Percentiles rank a stretch among this genome's conserved stretches.
Conservation (phyloP, 805 yeast species). For the Metschnikowia gruessii region DNA sequence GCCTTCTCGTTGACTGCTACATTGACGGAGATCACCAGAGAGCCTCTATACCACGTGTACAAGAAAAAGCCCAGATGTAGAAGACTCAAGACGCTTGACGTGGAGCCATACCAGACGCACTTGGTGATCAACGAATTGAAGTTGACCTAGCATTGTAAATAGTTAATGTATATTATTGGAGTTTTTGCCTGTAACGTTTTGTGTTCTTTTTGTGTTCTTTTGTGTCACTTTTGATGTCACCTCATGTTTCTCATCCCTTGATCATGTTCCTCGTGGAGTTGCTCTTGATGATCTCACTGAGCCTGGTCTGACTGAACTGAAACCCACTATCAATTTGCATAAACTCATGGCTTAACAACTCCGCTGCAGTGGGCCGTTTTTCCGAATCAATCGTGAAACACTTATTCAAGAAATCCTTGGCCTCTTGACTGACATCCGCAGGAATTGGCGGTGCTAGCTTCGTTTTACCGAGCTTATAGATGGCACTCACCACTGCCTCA, state of each 20-base stretch:
- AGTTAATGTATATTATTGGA: constrained; percentile 9
- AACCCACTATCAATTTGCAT: constrained; percentile 42
- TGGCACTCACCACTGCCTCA: constrained; percentile 90
- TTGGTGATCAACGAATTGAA: constrained; percentile 71
- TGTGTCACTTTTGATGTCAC: no score
- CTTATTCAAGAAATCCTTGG: constrained; percentile 64
- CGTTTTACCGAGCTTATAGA: constrained; percentile 81
- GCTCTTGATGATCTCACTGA: constrained; percentile 50
- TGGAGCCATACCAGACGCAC: constrained; percentile 74
- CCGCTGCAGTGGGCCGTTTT: constrained; percentile 82
- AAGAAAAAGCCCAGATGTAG: constrained; percentile 73
- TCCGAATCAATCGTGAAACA: constrained; percentile 79
- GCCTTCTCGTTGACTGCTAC: constrained; percentile 65
- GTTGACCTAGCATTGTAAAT: constrained; percentile 37
- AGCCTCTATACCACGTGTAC: constrained; percentile 57
- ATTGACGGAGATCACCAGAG: constrained; percentile 83
- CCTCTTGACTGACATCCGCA: constrained; percentile 72
- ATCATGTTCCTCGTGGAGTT: constrained; percentile 13
- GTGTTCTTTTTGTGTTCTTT: no score
- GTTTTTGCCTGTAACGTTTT: not conserved
- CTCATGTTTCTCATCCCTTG: not conserved
- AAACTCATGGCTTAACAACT: constrained; percentile 55
- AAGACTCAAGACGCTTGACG: constrained; percentile 71
- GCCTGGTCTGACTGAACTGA: constrained; percentile 50
- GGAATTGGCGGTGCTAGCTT: constrained; percentile 95